Percentiles rank a stretch among this genome's conserved stretches.
These are phyloP conservation scores for Meira miltonrushii DNA, from an alignment of 1,284 basidiomycete genomes.

Conservation along the genomic window DNA sequence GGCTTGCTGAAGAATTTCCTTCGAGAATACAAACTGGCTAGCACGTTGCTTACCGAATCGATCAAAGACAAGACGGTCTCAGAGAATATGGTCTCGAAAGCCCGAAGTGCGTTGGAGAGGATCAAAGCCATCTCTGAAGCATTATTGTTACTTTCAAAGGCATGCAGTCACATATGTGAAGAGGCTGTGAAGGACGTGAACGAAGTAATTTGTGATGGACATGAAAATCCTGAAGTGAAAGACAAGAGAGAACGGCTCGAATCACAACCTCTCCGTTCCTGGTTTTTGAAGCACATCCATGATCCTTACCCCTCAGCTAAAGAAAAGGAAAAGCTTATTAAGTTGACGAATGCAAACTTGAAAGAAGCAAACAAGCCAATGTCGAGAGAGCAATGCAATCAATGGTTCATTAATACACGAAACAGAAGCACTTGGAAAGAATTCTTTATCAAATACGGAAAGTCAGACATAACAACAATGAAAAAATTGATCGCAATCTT, in stretches of 20 bases:
- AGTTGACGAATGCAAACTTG: constrained; percentile 21
- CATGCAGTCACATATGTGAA: too few relatives aligned
- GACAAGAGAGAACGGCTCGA: constrained; percentile 20
- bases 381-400: constrained; percentile 23
- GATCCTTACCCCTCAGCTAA: constrained; percentile 32
- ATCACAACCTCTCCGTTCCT: constrained; percentile 32
- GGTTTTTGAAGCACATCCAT: constrained; percentile 33
- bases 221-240: too few relatives aligned
- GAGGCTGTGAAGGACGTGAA: too few relatives aligned
- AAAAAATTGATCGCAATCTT: background rate
- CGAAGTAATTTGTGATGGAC: too few relatives aligned
- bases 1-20: too few relatives aligned
- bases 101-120: too few relatives aligned
- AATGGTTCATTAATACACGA: constrained; percentile 51
- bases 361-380: constrained; percentile 6
- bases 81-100: too few relatives aligned
- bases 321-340: constrained; percentile 30
- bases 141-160: too few relatives aligned
- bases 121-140: too few relatives aligned
- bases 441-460: constrained; percentile 27
- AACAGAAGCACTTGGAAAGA: constrained; percentile 45
- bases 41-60: too few relatives aligned
- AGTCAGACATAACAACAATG: background rate
- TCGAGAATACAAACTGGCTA: too few relatives aligned
- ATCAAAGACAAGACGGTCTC: too few relatives aligned